A percentile compares a stretch with the other conserved stretches of the same genome.
These are phyloP conservation scores for Leucocoprinus birnbaumii DNA, from an alignment of 768 basidiomycete species.

Conservation along the genomic window DNA sequence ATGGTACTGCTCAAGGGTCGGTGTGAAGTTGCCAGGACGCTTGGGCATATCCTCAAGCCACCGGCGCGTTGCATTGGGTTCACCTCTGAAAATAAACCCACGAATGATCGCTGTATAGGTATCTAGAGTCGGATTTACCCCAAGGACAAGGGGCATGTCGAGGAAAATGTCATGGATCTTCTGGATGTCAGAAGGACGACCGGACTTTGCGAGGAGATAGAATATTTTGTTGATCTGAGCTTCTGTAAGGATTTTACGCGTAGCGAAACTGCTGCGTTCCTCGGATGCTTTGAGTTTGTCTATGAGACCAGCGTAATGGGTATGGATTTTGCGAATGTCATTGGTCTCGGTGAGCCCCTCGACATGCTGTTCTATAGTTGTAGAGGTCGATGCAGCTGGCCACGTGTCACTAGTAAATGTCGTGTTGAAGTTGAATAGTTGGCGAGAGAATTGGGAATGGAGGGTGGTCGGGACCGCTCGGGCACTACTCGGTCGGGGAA, in stretches of 20 bases:
- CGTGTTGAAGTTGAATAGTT: constrained; percentile 5
- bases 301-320: constrained; percentile 32
- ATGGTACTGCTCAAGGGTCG: constrained; percentile 54
- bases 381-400: constrained; percentile 15
- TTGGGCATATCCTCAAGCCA: constrained; percentile 56
- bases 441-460: constrained; percentile 12
- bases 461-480: background rate
- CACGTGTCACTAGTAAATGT: background rate
- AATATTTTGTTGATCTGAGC: constrained; percentile 38
- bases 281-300: constrained; percentile 20
- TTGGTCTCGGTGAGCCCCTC: constrained; percentile 21
- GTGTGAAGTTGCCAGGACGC: constrained; percentile 41
- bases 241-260: constrained; percentile 13
- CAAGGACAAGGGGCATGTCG: constrained; percentile 46
- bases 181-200: constrained; percentile 48
- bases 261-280: constrained; percentile 2
- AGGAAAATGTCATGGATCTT: constrained; percentile 50
- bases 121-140: constrained; percentile 39
- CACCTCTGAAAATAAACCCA: constrained; percentile 42
- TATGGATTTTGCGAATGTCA: constrained; percentile 30
- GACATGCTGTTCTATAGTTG: constrained; percentile 15
- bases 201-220: constrained; percentile 47
- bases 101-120: constrained; percentile 48
- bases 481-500: constrained; percentile 16
- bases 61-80: constrained; percentile 37